A percentile compares a stretch with the other conserved stretches of the same genome.
These are phyloP conservation scores for Macaranga tanarius DNA, from an alignment of 441 rosid species.

Conservation along the genomic window DNA sequence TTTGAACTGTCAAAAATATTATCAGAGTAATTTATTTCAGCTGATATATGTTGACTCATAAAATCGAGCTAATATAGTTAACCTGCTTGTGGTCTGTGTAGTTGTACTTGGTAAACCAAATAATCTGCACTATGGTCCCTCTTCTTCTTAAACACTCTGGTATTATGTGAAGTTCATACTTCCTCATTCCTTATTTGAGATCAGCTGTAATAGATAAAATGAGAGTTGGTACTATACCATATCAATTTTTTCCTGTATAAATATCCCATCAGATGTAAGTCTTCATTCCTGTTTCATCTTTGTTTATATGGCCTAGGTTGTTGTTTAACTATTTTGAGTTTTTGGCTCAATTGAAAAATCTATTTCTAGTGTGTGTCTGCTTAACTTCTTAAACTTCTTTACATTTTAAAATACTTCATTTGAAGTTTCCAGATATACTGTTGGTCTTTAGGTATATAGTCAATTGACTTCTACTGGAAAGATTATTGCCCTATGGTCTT, in stretches of 20 bases:
- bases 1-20: neutral
- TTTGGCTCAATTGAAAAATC: constrained; percentile 2
- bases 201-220: constrained; percentile 4
- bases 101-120: neutral
- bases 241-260: neutral
- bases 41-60: neutral
- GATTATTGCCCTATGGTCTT: constrained; percentile 99
- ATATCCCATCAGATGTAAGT: neutral
- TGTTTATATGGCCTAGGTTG: neutral
- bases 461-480: constrained; percentile 94
- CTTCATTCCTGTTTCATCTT: constrained; percentile 1
- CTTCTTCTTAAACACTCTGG: neutral
- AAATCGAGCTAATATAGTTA: too few relatives aligned
- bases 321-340: neutral
- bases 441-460: too few relatives aligned
- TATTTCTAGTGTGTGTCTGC: neutral
- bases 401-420: constrained; percentile 31
- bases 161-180: neutral
- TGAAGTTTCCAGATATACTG: constrained; percentile 85
- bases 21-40: neutral
- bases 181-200: neutral
- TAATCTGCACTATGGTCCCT: neutral
- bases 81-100: neutral
- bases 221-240: neutral
- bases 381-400: constrained; percentile 6